Evolutionary conservation across 768 basidiomycete genomes (phyloP), one percentile per base, ranked within the genome.

Genomic region (Neoboletus subvelutipes): DNA sequence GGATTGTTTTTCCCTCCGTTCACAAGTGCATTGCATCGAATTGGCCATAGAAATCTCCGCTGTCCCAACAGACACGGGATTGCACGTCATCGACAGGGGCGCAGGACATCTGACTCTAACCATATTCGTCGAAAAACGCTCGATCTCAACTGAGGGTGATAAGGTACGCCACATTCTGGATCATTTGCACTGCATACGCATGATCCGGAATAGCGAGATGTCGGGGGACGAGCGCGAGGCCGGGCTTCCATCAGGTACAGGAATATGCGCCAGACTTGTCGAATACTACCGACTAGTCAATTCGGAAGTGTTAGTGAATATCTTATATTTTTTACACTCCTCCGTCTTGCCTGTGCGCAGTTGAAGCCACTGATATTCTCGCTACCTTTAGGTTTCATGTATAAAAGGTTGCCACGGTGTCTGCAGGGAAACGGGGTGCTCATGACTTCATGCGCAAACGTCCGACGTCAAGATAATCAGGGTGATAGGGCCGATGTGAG

Each of bases 21-120:
- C 39, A n/a, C 53, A 42, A 22, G 36, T n/a, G 7, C 34, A 34
- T 45, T 58, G 46, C 48, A 40, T 33, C 34, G 43, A 41, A 37
- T 31, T 13, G 33, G 40, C 12, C 11, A 8, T 4, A 45, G 7
- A 13, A 12, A 42, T 58, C 49, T 64, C 56, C 52, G 62, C 24
- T n/a, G 20, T 20, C 18, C 24, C 40, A 52, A 45, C 45, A 18
- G 34, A 45, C 42, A 31, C 15, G 42, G 24, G 22, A 41, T 13
- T n/a, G 42, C 37, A 51, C 33, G 31, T 52, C 63, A 57, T 61
- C 45, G 59, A 54, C 48, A 54, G 59, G 49, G 55, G 37, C 40
- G 40, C 46, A 10, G 15, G 4, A n/a, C n/a, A 20, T 12, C 22
- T 40, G 34, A 4, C 47, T 56, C 50, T 68, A 52, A 33, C 55